These are phyloP conservation scores for Ophiostoma sp. DNA, from an alignment of 2,329 filamentous ascomycete species.

Conservation along the genomic window DNA sequence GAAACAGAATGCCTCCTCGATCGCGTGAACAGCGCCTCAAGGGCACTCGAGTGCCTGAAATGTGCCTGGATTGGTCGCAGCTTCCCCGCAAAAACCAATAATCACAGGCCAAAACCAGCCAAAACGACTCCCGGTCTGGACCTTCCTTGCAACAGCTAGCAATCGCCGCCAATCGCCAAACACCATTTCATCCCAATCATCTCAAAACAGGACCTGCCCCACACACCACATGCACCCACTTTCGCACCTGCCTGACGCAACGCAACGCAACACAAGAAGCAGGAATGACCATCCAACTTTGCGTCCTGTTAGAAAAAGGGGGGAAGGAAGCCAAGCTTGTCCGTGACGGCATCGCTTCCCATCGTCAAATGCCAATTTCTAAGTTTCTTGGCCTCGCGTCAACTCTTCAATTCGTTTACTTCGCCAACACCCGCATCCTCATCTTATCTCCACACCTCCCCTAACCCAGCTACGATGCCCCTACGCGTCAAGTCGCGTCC, in stretches of 20 bases:
- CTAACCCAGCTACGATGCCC: constrained; percentile 26
- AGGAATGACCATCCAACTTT: background rate
- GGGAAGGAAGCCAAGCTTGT: background rate
- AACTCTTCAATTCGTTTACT: background rate
- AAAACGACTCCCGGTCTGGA: background rate
- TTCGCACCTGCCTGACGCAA: background rate
- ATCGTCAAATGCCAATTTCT: background rate
- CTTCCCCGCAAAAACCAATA: constrained; percentile 6
- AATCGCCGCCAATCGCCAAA: background rate
- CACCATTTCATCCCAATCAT: background rate
- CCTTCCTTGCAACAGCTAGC: background rate
- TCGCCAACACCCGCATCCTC: background rate
- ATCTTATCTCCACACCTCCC: too few species aligned
- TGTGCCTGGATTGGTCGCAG: background rate
- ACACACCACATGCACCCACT: background rate
- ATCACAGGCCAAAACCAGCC: background rate
- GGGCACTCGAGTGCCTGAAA: background rate
- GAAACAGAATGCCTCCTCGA: background rate
- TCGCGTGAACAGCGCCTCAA: background rate
- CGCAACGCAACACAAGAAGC: constrained; percentile 3
- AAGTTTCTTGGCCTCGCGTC: background rate
- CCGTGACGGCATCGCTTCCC: background rate
- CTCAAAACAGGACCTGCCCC: background rate
- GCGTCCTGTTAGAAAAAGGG: background rate
- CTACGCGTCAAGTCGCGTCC: constrained; percentile 46